These are phyloP conservation scores for Coemansia sp. DNA, from an alignment of 192 early-diverging fungal genomes.

Conservation along the genomic window DNA sequence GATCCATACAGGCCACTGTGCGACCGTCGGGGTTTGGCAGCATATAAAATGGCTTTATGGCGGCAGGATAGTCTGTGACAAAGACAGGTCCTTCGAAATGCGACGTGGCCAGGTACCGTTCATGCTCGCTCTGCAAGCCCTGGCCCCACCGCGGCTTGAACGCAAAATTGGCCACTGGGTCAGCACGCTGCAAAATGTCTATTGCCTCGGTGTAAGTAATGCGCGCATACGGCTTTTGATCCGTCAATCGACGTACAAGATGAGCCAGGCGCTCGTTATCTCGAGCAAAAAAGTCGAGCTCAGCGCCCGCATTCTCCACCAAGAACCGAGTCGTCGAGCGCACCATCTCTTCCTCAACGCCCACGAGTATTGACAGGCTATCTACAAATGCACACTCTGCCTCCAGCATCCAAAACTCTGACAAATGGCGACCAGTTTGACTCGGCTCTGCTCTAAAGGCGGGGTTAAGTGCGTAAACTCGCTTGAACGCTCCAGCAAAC, in stretches of 20 bases:
- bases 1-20: constrained; percentile 83
- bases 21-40: constrained; percentile 59
- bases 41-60: constrained; percentile 92
- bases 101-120: constrained; percentile 74
- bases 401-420: constrained; percentile 96
- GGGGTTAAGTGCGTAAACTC: constrained; percentile 84
- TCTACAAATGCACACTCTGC: constrained; percentile 81
- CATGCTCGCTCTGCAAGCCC: constrained; percentile 83
- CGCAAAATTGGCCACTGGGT: constrained; percentile 57
- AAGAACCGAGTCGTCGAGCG: constrained; percentile 62
- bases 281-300: constrained; percentile 62
- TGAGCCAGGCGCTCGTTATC: constrained; percentile 58
- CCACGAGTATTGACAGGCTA: constrained; percentile 63
- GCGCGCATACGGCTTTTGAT: constrained; percentile 62
- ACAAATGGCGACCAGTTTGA: constrained; percentile 79
- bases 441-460: constrained; percentile 86
- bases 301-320: constrained; percentile 53
- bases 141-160: constrained; percentile 76
- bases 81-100: constrained; percentile 76
- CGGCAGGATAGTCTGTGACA: constrained; percentile 86
- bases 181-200: constrained; percentile 63
- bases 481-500: constrained; percentile 66
- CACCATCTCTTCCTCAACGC: constrained; percentile 72
- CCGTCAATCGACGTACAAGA: constrained; percentile 36
- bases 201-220: constrained; percentile 82